These are phyloP conservation scores for Xanthoconium stramineum DNA, from an alignment of 768 basidiomycete genomes.

Conservation along the genomic window DNA sequence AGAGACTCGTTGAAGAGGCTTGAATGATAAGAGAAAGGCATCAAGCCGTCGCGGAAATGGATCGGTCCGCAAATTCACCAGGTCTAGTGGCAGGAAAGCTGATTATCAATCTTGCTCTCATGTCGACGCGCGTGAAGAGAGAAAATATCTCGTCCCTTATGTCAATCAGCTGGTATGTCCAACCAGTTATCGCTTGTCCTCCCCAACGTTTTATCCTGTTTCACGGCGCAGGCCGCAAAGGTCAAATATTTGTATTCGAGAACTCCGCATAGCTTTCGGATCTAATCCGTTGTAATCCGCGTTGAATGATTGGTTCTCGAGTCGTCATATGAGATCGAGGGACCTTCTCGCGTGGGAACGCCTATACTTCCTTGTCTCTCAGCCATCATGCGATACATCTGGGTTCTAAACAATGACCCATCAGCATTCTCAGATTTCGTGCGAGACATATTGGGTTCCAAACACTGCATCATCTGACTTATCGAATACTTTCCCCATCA, in stretches of 20 bases:
- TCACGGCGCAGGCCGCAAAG: neutral
- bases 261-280: neutral
- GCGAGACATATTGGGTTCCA: slow-evolving; percentile 14
- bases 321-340: neutral
- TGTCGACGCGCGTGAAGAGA: neutral
- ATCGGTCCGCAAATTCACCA: slow-evolving; percentile 12
- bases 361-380: neutral
- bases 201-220: neutral
- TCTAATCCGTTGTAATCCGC: slow-evolving; percentile 7
- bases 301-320: neutral
- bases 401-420: no score
- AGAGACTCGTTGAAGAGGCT: neutral
- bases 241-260: neutral
- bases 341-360: neutral
- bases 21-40: neutral
- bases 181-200: neutral
- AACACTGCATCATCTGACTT: neutral
- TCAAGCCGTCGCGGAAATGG: slow-evolving; percentile 18
- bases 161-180: neutral
- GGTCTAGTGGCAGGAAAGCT: no score
- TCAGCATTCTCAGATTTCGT: neutral
- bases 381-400: neutral
- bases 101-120: neutral
- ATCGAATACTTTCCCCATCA: slow-evolving; percentile 4
- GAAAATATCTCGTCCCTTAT: neutral